Conservation (phyloP, 2,329 filamentous ascomycete species). For the Mollisia scopiformis region DNA sequence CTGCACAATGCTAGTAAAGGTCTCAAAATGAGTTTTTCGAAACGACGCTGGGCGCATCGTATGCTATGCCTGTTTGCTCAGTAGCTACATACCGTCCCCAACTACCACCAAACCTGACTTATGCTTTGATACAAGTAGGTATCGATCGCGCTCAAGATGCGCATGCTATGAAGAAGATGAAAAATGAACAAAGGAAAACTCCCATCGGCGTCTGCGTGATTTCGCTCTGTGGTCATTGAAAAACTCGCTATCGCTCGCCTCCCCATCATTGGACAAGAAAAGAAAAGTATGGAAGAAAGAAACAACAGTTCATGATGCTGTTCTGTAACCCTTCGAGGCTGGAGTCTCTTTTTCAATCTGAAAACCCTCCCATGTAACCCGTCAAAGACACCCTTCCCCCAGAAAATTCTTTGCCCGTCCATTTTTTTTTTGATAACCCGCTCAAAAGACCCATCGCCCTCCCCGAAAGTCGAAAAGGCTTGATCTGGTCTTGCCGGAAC, state of each 20-base stretch:
- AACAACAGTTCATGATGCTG: conserved; percentile 24
- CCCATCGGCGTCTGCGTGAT: conserved; percentile 9
- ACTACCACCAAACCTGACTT: conserved; percentile 23
- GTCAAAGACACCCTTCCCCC: conserved; percentile 11
- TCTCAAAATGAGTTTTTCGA: background rate
- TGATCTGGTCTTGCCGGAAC: conserved; percentile 29
- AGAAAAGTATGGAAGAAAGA: conserved; percentile 24
- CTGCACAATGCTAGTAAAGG: background rate
- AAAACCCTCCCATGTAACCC: background rate
- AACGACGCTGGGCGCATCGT: conserved; percentile 20
- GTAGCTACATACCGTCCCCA: conserved; percentile 6
- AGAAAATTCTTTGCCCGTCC: conserved; percentile 14
- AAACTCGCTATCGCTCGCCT: background rate
- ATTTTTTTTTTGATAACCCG: conserved; percentile 25
- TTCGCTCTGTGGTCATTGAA: conserved; percentile 4
- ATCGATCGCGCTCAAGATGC: conserved; percentile 21
- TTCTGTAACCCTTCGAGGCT: conserved; percentile 19
- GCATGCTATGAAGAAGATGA: conserved; percentile 30
- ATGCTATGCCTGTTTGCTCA: conserved; percentile 13
- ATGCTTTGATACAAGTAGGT: conserved; percentile 32
- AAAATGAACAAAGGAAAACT: conserved; percentile 35
- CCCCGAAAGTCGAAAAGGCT: conserved; percentile 16
- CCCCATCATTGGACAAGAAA: conserved; percentile 11
- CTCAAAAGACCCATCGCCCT: conserved; percentile 20
- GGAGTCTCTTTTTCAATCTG: conserved; percentile 12